phyloP scores from a whole-genome alignment of 768 basidiomycete genomes.

The Cyathus striatus region DNA sequence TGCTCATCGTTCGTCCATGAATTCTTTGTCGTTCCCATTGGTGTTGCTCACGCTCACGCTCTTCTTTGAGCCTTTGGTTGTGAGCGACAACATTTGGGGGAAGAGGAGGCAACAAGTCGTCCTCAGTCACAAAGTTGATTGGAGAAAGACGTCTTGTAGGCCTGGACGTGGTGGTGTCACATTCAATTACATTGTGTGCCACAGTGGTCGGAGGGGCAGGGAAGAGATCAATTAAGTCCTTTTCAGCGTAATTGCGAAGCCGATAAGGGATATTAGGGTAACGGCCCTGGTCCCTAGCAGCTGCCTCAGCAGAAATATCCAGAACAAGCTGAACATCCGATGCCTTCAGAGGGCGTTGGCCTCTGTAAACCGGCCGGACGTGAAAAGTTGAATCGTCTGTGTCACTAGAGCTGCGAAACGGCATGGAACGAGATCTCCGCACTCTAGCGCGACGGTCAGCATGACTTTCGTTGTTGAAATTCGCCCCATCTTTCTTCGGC shows the following conservation, averaged over 20 bases:
- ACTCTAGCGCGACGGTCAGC: constrained; percentile 8
- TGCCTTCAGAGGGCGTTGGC: constrained; percentile 7
- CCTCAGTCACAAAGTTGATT: not conserved
- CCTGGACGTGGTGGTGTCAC: not conserved
- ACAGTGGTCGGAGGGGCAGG: constrained; percentile 3
- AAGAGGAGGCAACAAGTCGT: not conserved
- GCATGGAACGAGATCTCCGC: constrained; percentile 19
- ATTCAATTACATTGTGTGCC: not conserved
- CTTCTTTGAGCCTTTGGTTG: not conserved
- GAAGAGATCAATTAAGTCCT: constrained; percentile 6
- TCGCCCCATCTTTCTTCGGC: no score
- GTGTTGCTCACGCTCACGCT: not conserved
- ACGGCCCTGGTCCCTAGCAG: not conserved
- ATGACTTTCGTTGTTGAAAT: no score
- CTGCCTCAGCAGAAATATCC: constrained; percentile 7
- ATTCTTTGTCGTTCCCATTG: no score
- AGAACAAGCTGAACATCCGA: constrained; percentile 8
- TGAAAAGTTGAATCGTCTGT: constrained; percentile 9
- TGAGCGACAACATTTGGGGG: not conserved
- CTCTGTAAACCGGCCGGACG: constrained; percentile 7
- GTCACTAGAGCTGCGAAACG: constrained; percentile 13
- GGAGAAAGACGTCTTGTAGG: not conserved
- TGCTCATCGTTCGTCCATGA: not conserved
- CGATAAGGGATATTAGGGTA: not conserved
- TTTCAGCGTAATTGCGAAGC: constrained; percentile 5